These are phyloP conservation scores for Pythium phragmitis DNA, from an alignment of 352 stramenopile species.

Conservation along the genomic window DNA sequence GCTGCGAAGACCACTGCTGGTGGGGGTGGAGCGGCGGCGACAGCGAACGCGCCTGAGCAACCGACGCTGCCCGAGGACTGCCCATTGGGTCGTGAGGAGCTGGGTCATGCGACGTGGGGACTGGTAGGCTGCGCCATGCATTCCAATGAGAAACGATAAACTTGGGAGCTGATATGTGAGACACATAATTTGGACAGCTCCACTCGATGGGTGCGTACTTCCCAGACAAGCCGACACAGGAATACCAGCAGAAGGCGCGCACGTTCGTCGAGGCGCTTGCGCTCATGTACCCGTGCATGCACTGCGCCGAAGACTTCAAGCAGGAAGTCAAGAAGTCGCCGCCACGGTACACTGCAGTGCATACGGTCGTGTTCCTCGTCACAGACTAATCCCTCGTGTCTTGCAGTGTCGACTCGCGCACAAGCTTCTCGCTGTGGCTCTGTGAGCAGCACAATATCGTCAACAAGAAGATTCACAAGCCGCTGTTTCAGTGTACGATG, in stretches of 20 bases:
- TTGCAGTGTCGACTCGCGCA: constrained; percentile 85
- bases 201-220: constrained; percentile 97
- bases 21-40: neutral
- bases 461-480: constrained; percentile 97
- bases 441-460: constrained; percentile 98
- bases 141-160: constrained; percentile 1
- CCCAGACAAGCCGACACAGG: constrained; percentile 90
- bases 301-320: constrained; percentile 96
- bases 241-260: constrained; percentile 89
- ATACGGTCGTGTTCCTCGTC: neutral
- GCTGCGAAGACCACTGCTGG: constrained; percentile 16
- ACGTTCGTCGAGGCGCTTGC: constrained; percentile 92
- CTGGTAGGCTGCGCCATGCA: constrained; percentile 44
- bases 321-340: constrained; percentile 92
- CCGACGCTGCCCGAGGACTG: constrained; percentile 52
- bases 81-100: constrained; percentile 80
- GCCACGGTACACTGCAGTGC: constrained; percentile 59
- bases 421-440: constrained; percentile 94
- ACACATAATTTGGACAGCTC: constrained; percentile 43
- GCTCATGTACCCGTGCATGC: constrained; percentile 91
- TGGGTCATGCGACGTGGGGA: constrained; percentile 86
- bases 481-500: constrained; percentile 92
- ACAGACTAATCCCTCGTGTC: neutral
- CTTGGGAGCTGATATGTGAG: neutral
- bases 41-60: neutral